Evolutionary conservation across 108 stramenopile species (phyloP), one percentile per base, ranked within the genome.

Genomic region (Cyclotella choctawhatcheeana): DNA sequence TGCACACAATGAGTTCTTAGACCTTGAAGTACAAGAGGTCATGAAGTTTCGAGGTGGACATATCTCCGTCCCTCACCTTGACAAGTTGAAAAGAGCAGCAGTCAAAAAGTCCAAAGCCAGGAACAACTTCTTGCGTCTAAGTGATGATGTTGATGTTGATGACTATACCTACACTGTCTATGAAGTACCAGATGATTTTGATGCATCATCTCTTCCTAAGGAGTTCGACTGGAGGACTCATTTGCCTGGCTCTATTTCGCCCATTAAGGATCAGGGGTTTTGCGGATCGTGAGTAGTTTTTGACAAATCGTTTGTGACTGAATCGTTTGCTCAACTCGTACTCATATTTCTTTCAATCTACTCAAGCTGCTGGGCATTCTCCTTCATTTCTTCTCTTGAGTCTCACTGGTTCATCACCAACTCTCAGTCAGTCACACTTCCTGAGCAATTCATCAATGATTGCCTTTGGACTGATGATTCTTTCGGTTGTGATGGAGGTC

Each of bases 201-300:
- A 76, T 53, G 50, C 67, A 14, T 69, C 74, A 20, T 52, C 74
- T 31, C 65, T 76, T 21, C 74, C 74, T n/a, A 52, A 3, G 13
- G 34, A 67, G 30, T 76, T 76, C 21, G 74, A 76, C 32, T 76
- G 74, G 74, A 52, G 74, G 30, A 62, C 34, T 12, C 58, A 76
- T 29, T n/a, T 68, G 14, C 74, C 74, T 45, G 72, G 61, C 2
- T 67, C 87, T 8, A 81, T 88, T 32, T 82, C 81, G 24, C 81
- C 81, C 18, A 82, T 88, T 12, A 88, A 88, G 30, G 82, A 88
- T 51, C 88, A 88, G 65, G 88, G 88, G 10, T 59, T 81, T 32
- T 88, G 88, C 56, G 88, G 88, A 35, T 81, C 78, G 61, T 73
- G 32, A 67, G 65, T 48, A 5, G 30, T 34, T 14, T 16, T 51